Percentiles rank a stretch among this genome's conserved stretches.
Conservation (phyloP, 163 green algal genomes). For the Volvox carteri region DNA sequence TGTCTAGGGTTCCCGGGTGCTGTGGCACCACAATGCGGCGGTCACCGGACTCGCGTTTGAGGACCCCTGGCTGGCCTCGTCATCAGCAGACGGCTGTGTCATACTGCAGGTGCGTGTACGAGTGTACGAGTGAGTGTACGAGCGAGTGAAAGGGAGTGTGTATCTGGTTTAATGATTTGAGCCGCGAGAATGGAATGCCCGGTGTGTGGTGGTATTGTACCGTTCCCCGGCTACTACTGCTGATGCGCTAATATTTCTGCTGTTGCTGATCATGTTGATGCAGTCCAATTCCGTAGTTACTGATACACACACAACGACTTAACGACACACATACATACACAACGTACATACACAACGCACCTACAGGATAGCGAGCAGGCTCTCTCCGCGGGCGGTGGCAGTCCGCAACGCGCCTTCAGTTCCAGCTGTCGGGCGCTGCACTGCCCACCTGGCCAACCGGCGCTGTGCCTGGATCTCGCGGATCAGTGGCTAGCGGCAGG, state of each 20-base stretch:
- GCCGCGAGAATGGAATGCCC: too few species aligned
- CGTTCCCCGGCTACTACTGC: too few species aligned
- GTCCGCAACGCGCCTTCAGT: not conserved
- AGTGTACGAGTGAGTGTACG: conserved; percentile 6
- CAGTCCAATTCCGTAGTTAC: too few species aligned
- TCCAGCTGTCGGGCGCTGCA: conserved; percentile 50
- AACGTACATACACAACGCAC: too few species aligned
- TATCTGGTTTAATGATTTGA: too few species aligned
- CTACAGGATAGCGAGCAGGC: conserved; percentile 25
- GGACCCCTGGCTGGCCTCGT: conserved; percentile 71
- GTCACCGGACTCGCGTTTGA: conserved; percentile 69
- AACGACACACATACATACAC: too few species aligned
- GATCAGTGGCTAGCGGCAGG: conserved; percentile 70
- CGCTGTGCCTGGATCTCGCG: conserved; percentile 66
- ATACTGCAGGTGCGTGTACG: conserved; percentile 55
- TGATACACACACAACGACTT: too few species aligned
- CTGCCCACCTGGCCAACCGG: conserved; percentile 32
- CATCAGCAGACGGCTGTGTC: conserved; percentile 55
- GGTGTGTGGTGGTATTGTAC: too few species aligned
- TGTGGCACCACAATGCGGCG: conserved; percentile 70
- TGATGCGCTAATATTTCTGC: too few species aligned
- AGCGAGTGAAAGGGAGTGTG: not conserved
- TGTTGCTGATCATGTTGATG: too few species aligned
- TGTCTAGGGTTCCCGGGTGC: conserved; percentile 47
- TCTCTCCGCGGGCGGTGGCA: not conserved